phyloP scores from a whole-genome alignment of 1,284 basidiomycete species.

The Malassezia pachydermatis region DNA sequence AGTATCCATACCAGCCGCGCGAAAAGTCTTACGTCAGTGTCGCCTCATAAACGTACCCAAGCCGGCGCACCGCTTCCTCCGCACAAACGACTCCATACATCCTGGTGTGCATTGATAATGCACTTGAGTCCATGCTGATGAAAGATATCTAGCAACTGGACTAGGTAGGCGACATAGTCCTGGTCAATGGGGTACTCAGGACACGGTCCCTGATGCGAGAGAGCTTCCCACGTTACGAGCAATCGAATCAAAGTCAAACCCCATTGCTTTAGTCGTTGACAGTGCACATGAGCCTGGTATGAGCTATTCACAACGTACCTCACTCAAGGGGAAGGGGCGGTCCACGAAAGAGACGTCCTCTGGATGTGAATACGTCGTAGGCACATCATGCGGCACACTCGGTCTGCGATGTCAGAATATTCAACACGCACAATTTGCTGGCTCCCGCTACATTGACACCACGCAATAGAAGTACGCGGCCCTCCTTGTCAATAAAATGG shows the following conservation, averaged over 20 bases:
- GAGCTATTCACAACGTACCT: conserved; percentile 8
- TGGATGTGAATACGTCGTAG: conserved; percentile 30
- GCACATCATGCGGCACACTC: neutral
- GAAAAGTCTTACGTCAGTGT: conserved; percentile 23
- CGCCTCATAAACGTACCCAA: conserved; percentile 54
- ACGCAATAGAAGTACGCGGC: conserved; percentile 45
- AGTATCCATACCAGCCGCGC: conserved; percentile 32
- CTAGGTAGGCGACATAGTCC: conserved; percentile 73
- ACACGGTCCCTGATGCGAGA: conserved; percentile 64
- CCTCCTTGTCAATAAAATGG: conserved; percentile 41
- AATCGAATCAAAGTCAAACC: conserved; percentile 51
- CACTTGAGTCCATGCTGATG: conserved; percentile 69
- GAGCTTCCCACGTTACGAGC: conserved; percentile 89
- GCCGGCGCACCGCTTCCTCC: conserved; percentile 60
- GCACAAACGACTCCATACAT: conserved; percentile 83
- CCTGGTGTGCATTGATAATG: conserved; percentile 58
- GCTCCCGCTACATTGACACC: conserved; percentile 49
- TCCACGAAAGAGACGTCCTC: conserved; percentile 13
- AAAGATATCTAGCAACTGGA: conserved; percentile 62
- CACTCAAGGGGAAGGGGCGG: conserved; percentile 16
- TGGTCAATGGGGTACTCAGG: conserved; percentile 57
- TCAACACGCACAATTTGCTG: conserved; percentile 45
- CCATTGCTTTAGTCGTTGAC: conserved; percentile 45
- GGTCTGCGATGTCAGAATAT: conserved; percentile 9
- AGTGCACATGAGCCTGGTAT: conserved; percentile 32